Percentiles rank a stretch among this genome's conserved stretches.
Conservation (phyloP, 257 asterid genomes). For the Lycium barbarum region DNA sequence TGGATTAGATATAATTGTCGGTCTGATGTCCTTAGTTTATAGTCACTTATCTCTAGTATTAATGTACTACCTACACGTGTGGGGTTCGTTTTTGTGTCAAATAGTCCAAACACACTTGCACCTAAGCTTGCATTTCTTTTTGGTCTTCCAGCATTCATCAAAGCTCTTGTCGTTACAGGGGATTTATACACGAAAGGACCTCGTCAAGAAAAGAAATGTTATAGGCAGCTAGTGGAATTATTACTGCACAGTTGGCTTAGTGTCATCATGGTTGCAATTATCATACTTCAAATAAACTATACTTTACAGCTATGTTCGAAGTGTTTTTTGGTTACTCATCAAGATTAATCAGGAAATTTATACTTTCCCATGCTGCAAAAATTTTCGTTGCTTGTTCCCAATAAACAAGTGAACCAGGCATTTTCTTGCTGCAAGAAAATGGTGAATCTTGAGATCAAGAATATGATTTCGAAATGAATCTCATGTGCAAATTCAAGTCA, state of each 20-base stretch:
- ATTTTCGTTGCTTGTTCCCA: constrained; percentile 83
- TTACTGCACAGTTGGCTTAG: constrained; percentile 70
- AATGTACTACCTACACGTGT: too few species aligned
- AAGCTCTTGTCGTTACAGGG: constrained; percentile 84
- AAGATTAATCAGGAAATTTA: neutral
- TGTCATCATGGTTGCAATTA: constrained; percentile 71
- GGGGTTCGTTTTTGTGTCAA: too few species aligned
- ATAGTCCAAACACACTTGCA: too few species aligned
- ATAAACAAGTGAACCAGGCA: constrained; percentile 95
- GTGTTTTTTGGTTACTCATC: neutral
- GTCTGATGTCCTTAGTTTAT: too few species aligned
- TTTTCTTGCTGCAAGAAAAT: constrained; percentile 64
- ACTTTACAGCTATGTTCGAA: constrained; percentile 37
- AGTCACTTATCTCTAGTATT: too few species aligned
- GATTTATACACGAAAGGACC: neutral
- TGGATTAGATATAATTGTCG: too few species aligned
- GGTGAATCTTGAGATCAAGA: neutral
- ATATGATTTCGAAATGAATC: neutral
- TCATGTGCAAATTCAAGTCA: constrained; percentile 30
- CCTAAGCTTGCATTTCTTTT: too few species aligned
- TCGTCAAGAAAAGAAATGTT: neutral
- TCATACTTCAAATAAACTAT: constrained; percentile 92
- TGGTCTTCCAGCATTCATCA: constrained; percentile 65
- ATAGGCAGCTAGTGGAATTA: neutral
- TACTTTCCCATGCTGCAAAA: constrained; percentile 76